Evolutionary conservation across 2,329 filamentous ascomycete genomes (phyloP), one percentile per base, ranked within the genome.

Genomic region (Diaporthe amygdali): DNA sequence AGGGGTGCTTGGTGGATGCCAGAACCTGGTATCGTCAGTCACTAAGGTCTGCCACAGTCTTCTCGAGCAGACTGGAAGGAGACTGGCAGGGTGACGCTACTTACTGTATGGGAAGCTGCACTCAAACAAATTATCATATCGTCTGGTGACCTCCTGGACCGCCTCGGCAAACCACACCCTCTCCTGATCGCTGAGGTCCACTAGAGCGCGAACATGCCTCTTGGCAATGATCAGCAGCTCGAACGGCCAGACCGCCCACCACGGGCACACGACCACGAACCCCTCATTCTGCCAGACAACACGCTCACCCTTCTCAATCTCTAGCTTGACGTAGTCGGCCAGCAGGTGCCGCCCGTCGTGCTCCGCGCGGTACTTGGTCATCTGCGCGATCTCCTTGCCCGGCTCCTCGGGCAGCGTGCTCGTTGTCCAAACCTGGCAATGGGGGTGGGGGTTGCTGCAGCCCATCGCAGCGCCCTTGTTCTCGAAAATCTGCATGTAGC

Each of bases 401-500:
- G 94, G 94, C 82, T 99, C 96, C 79, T 98, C 95, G 0, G 96
- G 96, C 75, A 98, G 84, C 8, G 91, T 93, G 27, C 94, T 97
- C 0, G 95, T 97, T 2, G 94, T 96, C 96, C 96, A 99, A 74
- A 98, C 88, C 81, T 99, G 96, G 71, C 96, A 96, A 83, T 99
- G 96, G 0, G 96, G 96, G 81, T 99, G 96, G 0, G 96, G 96
- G 81, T 99, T 99, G 1, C 96, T 98, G 85, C 96, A 99, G 66
- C 96, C 96, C 96, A 99, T 99, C 14, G 96, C 94, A 1, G 93
- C 91, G 66, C 96, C 96, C 84, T 99, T 99, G 86, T 99, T 99
- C 84, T 99, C 96, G 74, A 99, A 99, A 74, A 99, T 98, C 80
- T 99, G 96, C 95, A 99, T 98, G 84, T 97, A 98, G 68, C 93